Conservation (phyloP, 2,329 filamentous ascomycete genomes). For the Apiospora arundinis region DNA sequence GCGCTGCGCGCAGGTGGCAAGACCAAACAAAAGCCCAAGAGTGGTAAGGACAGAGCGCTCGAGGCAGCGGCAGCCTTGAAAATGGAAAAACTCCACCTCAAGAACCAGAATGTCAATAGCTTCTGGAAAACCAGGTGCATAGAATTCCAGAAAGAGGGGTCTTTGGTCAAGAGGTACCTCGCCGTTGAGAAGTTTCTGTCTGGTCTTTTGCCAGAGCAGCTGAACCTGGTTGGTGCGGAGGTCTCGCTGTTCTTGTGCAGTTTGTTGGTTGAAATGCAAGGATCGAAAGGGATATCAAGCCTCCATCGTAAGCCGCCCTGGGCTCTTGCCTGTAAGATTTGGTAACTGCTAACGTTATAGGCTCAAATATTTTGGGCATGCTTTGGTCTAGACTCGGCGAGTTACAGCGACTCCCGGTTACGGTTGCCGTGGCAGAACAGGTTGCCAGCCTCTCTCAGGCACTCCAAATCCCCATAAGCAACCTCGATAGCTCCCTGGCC, state of each 20-base stretch:
- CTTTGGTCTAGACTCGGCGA: not conserved
- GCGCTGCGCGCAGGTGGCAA: slow-evolving; percentile 29
- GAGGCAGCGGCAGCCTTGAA: slow-evolving; percentile 43
- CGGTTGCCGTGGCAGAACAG: slow-evolving; percentile 9
- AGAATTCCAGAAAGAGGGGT: slow-evolving; percentile 53
- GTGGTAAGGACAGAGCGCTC: slow-evolving; percentile 46
- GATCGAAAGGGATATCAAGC: not conserved
- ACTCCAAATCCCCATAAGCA: slow-evolving; percentile 25
- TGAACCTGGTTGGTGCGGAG: slow-evolving; percentile 39
- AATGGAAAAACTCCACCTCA: slow-evolving; percentile 40
- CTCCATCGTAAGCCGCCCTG: slow-evolving; percentile 29
- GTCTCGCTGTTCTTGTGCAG: slow-evolving; percentile 45
- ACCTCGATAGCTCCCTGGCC: not conserved
- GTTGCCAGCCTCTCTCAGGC: slow-evolving; percentile 24
- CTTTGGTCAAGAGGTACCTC: slow-evolving; percentile 51
- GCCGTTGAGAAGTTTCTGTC: slow-evolving; percentile 56
- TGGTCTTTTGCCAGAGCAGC: slow-evolving; percentile 45
- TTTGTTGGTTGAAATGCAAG: slow-evolving; percentile 33
- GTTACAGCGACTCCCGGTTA: not conserved
- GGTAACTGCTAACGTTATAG: slow-evolving; percentile 1
- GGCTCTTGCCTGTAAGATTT: slow-evolving; percentile 19
- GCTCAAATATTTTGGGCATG: slow-evolving; percentile 1
- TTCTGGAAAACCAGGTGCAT: slow-evolving; percentile 53
- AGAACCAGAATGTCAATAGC: slow-evolving; percentile 40
- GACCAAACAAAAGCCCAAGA: slow-evolving; percentile 34